Base-by-base conservation (phyloP, 2,329 filamentous ascomycete species). In the Macrophomina pseudophaseolina region DNA sequence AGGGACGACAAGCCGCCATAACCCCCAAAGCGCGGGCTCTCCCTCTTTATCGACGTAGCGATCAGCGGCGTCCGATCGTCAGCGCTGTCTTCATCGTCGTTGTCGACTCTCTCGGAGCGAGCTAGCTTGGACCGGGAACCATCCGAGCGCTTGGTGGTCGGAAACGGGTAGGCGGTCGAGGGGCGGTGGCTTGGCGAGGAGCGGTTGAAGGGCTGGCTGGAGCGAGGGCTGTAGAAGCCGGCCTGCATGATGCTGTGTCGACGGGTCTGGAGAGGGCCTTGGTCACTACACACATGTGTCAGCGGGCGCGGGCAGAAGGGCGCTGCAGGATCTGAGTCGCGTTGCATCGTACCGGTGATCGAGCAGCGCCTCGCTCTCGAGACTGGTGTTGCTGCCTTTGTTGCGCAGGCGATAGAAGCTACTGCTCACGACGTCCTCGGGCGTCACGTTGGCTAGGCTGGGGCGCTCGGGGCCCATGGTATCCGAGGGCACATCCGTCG, bases 331-430 rank as follows among this genome's bases (percentile, higher is more conserved):
- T 2, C 8, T 48, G 42, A 48, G 30, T 60, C 42, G 40, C 42
- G 56, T 48, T 62, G 58, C 32, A 2, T 62, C 58, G 8, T 80
- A 91, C 88, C 93, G 87, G 78, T 98, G 94, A 79, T 98, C 94
- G 18, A 98, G 82, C 71, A 98, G 81, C 7, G 88, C 90, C 75
- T 97, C 90, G 77, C 93, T 97, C 71, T 97, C 94, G 69, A 98
- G 82, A 77, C 94, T 98, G 0, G 91, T 93, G 72, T 86, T 89
- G 80, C 94, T 98, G 69, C 89, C 75, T 75, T 91, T 92, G 54
- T 74, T 78, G n/a, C 74, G 74, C 62, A 87, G 73, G 48, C 83
- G 81, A 74, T 88, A 88, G 74, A 88, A 86, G 67, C 82, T 81
- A 64, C 78, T 78, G 69, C 79, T 79, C 40, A 78, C 74, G 18